phyloP scores from a whole-genome alignment of 2,329 filamentous ascomycete genomes.

The Penicillium sp. region DNA sequence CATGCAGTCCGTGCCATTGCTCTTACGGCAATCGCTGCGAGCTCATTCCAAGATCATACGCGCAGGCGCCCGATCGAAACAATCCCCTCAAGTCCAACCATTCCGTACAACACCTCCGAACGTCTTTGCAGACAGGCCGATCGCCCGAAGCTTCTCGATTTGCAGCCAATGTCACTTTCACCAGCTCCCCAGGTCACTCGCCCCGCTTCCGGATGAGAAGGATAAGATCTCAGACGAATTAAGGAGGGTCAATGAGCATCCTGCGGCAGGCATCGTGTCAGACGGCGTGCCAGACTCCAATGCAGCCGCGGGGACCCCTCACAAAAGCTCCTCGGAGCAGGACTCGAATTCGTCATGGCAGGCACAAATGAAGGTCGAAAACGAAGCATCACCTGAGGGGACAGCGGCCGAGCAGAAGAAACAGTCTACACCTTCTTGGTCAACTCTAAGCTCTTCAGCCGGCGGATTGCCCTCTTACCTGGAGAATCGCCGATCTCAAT shows the following conservation, averaged over 20 bases:
- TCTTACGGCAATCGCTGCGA: slow-evolving; percentile 35
- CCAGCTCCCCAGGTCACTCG: slow-evolving; percentile 22
- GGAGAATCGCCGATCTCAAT: slow-evolving; percentile 48
- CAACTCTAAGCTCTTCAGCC: neutral
- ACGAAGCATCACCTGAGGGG: slow-evolving; percentile 6
- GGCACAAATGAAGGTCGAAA: slow-evolving; percentile 9
- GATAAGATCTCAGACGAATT: slow-evolving; percentile 21
- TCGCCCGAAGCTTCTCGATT: slow-evolving; percentile 31
- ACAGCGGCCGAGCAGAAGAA: slow-evolving; percentile 6
- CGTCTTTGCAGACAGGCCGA: slow-evolving; percentile 17
- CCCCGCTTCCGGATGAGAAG: slow-evolving; percentile 16
- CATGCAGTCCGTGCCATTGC: slow-evolving; percentile 39
- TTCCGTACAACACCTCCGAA: slow-evolving; percentile 16
- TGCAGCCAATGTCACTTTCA: slow-evolving; percentile 42
- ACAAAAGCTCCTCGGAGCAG: slow-evolving; percentile 9
- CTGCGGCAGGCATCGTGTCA: slow-evolving; percentile 16
- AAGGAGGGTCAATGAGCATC: slow-evolving; percentile 10
- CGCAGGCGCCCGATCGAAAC: slow-evolving; percentile 16
- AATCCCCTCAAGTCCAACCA: slow-evolving; percentile 17
- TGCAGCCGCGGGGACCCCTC: slow-evolving; percentile 18
- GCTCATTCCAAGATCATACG: slow-evolving; percentile 22
- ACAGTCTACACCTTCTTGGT: slow-evolving; percentile 3
- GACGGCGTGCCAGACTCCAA: slow-evolving; percentile 14
- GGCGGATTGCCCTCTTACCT: slow-evolving; percentile 32
- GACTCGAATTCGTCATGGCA: slow-evolving; percentile 3